A percentile compares a stretch with the other conserved stretches of the same genome.
phyloP scores from a whole-genome alignment of 148 eudicot species.

The Cornus controversa region DNA sequence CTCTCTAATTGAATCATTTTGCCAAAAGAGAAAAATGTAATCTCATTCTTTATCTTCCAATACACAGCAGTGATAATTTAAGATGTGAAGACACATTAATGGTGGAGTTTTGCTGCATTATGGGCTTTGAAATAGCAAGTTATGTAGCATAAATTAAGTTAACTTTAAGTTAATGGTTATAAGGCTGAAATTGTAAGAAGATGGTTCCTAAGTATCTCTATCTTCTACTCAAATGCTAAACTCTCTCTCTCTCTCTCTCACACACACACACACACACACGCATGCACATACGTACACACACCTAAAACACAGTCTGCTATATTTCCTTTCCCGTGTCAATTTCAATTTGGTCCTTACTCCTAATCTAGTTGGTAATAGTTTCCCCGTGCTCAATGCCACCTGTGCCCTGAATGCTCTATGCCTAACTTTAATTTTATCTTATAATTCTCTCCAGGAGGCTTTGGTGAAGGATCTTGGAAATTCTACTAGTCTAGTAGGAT shows the following conservation, averaged over 20 bases:
- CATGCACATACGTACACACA: not conserved
- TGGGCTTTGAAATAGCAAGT: too few relatives aligned
- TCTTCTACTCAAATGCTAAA: not conserved
- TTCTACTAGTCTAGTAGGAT: conserved; percentile 26
- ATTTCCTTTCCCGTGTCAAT: not conserved
- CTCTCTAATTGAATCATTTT: not conserved
- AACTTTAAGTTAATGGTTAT: too few relatives aligned
- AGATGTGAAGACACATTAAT: not conserved
- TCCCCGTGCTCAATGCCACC: too few relatives aligned
- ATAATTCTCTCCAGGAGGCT: conserved; percentile 27
- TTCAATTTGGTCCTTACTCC: not conserved
- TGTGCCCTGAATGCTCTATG: not conserved
- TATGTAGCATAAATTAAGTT: too few relatives aligned
- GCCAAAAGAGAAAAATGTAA: not conserved
- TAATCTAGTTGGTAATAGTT: not conserved
- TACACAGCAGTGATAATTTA: not conserved
- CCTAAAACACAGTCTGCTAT: not conserved
- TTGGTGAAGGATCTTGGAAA: conserved; percentile 25
- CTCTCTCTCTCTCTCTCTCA: not conserved
- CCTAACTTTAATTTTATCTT: not conserved
- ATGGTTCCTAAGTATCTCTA: not conserved
- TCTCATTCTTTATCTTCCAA: not conserved
- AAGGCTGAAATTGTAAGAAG: not conserved
- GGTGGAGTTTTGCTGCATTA: too few relatives aligned
- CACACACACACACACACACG: not conserved